Percentiles rank a stretch among this genome's conserved stretches.
These are phyloP conservation scores for Candida berthetii DNA, from an alignment of 805 yeast species.

Conservation along the genomic window DNA sequence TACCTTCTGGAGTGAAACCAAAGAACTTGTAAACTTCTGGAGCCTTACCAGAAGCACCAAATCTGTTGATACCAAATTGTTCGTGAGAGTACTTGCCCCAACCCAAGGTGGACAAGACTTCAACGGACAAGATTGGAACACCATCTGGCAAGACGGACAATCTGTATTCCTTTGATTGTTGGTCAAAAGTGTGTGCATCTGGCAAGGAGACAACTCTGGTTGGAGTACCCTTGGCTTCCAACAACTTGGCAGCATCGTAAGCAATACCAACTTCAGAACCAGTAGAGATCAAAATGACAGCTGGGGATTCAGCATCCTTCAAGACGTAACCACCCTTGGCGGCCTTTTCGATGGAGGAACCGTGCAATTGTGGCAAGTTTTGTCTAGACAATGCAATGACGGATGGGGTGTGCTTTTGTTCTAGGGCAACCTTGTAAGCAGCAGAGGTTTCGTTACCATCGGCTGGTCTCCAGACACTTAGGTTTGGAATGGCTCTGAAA, in stretches of 20 bases:
- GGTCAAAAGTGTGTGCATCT: slow-evolving; percentile 85
- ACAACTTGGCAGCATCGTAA: slow-evolving; percentile 74
- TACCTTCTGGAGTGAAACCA: slow-evolving; percentile 89
- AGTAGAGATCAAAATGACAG: slow-evolving; percentile 76
- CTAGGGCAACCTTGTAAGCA: slow-evolving; percentile 65
- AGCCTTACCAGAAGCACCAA: slow-evolving; percentile 95
- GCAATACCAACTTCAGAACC: slow-evolving; percentile 89
- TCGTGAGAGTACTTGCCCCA: slow-evolving; percentile 96
- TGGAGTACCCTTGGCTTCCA: slow-evolving; percentile 58
- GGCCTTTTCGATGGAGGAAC: slow-evolving; percentile 89
- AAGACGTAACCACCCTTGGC: slow-evolving; percentile 90
- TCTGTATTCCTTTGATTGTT: slow-evolving; percentile 75
- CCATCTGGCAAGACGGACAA: slow-evolving; percentile 91
- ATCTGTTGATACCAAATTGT: slow-evolving; percentile 91
- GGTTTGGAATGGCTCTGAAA: slow-evolving; percentile 78
- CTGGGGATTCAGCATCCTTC: slow-evolving; percentile 52
- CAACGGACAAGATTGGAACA: slow-evolving; percentile 87
- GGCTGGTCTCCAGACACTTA: slow-evolving; percentile 88
- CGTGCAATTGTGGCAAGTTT: slow-evolving; percentile 88
- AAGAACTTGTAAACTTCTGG: slow-evolving; percentile 75
- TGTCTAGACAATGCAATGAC: slow-evolving; percentile 79
- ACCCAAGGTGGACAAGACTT: slow-evolving; percentile 85
- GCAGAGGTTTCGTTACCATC: slow-evolving; percentile 88
- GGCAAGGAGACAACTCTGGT: slow-evolving; percentile 89
- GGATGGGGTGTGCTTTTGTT: slow-evolving; percentile 60